Percentiles rank a stretch among this genome's conserved stretches.
Evolutionary conservation across 176 grass and related monocot genomes (phyloP).

Genomic region (sorghum (Sorghum bicolor)): DNA sequence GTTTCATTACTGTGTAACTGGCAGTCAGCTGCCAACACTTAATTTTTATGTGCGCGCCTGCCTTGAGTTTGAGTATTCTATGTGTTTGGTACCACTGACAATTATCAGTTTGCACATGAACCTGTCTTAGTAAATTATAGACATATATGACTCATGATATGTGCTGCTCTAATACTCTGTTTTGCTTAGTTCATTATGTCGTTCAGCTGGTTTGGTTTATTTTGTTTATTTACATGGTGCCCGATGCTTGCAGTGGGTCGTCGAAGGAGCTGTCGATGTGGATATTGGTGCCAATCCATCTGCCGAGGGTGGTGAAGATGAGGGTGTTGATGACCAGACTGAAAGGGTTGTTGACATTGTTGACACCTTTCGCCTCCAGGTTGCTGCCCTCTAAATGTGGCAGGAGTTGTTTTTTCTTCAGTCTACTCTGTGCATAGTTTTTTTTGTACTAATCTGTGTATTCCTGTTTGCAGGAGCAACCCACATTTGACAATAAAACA

Average conservation of each 20-base stretch:
- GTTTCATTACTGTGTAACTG: too few species aligned
- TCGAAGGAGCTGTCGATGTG: constrained; percentile 62
- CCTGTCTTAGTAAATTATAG: too few species aligned
- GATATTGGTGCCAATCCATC: constrained; percentile 98
- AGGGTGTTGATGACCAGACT: constrained; percentile 62
- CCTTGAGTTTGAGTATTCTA: not conserved
- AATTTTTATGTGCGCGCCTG: too few species aligned
- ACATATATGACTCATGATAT: too few species aligned
- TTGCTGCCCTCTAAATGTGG: not conserved
- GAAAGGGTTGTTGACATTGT: constrained; percentile 89
- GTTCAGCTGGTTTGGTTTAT: not conserved
- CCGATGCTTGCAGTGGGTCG: constrained; percentile 61
- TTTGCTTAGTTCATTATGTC: not conserved
- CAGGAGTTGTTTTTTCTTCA: not conserved
- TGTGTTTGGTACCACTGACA: not conserved
- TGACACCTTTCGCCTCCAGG: constrained; percentile 95
- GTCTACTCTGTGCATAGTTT: not conserved
- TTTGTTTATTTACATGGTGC: not conserved
- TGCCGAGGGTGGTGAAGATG: constrained; percentile 70
- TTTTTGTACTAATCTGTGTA: not conserved
- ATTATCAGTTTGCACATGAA: not conserved
- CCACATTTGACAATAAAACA: constrained; percentile 73
- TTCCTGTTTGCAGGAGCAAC: constrained; percentile 65
- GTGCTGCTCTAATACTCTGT: not conserved
- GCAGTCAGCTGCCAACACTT: too few species aligned